These are phyloP conservation scores for Eucalyptus guilfoylei DNA, from an alignment of 345 rosid species.

Conservation along the genomic window DNA sequence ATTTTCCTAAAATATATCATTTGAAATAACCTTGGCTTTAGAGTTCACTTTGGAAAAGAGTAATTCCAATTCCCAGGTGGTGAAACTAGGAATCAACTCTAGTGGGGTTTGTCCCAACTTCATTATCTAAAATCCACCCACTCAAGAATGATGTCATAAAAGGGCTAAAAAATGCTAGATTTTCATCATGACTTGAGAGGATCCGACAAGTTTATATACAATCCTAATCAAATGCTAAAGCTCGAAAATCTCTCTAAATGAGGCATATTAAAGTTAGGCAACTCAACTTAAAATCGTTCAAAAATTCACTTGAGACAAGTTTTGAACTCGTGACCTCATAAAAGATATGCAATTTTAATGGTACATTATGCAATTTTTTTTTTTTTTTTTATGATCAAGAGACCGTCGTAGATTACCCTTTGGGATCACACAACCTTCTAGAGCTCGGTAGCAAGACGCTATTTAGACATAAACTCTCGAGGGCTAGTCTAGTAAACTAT, in stretches of 20 bases:
- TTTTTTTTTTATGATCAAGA: too few species aligned
- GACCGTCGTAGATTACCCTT: too few species aligned
- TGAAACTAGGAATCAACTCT: neutral
- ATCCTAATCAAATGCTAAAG: rapidly evolving
- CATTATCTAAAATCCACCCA: neutral
- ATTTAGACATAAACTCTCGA: too few species aligned
- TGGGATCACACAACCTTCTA: too few species aligned
- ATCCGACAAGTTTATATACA: rapidly evolving
- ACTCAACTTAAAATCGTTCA: rapidly evolving
- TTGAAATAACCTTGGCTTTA: neutral
- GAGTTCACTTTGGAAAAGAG: rapidly evolving
- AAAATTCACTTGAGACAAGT: rapidly evolving
- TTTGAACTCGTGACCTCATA: rapidly evolving
- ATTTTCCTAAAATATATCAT: neutral
- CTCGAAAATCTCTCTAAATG: rapidly evolving
- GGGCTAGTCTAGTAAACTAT: too few species aligned
- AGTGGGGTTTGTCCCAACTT: neutral
- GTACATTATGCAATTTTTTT: neutral
- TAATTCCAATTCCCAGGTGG: rapidly evolving
- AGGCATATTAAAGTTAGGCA: rapidly evolving
- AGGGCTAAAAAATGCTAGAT: rapidly evolving
- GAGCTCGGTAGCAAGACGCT: too few species aligned
- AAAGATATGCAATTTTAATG: neutral
- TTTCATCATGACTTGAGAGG: neutral
- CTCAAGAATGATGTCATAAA: rapidly evolving